Evolutionary conservation across 2,329 filamentous ascomycete species (phyloP), one percentile per base, ranked within the genome.

Genomic region (Hirsutella minnesotensis): DNA sequence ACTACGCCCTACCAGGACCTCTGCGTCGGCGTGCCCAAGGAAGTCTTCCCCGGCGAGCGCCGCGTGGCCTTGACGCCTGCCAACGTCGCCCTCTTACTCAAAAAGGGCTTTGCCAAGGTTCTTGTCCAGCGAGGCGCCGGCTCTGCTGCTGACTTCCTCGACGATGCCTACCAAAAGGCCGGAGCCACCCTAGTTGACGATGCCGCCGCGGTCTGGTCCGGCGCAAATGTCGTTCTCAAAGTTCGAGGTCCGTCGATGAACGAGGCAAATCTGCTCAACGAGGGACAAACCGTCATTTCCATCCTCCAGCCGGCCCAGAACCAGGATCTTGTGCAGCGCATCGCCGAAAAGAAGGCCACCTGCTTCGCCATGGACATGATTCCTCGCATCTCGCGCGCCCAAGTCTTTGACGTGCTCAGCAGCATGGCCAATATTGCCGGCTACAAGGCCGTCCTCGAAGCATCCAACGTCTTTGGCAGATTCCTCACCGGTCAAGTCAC

Each of bases 361-460:
- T 68, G 77, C 15, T 92, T 95, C 57, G 86, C 88, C 19, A 94
- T 95, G 87, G 88, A 95, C 57, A 83, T 89, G 79, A 83, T 95
- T 41, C 88, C 88, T 15, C 79, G 88, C 34, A 94, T 94, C 52
- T 94, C 87, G 1, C 77, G 88, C 38, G 87, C 88, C 1, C 88
- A 94, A 58, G 80, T 85, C 0, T 94, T 94, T 53, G 87, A 94
- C 62, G 87, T 86, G 1, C 70, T 94, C 44, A 88, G 86, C 60
- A 92, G 85, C 9, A 94, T 94, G 88, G 87, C 88, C 46, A 94
- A 94, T 53, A 94, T 94, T 64, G 86, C 87, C 19, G 88, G 88
- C 0, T 95, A 95, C 66, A 94, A 94, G 62, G 88, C 87, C 34
- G 86, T 94, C 1, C 68, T 94, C 36, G 87, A 94, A 61, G 88